Evolutionary conservation across 345 rosid genomes (phyloP).

Genomic region (Brassica rapa): DNA sequence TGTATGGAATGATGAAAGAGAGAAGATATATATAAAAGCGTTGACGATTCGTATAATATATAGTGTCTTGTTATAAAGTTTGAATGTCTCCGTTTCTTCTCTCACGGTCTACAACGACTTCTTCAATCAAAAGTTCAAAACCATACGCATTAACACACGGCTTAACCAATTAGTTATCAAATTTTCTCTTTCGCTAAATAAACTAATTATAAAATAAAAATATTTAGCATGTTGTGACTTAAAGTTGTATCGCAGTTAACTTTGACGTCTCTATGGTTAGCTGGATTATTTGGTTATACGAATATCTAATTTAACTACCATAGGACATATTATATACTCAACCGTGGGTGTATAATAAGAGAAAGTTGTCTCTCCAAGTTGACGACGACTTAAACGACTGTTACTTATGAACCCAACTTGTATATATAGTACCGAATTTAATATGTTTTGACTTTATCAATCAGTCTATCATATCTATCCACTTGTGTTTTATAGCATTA

Average conservation of each 20-base stretch:
- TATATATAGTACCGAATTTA: not conserved
- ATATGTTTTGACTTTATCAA: slow-evolving; percentile 25
- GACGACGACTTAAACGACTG: slow-evolving; percentile 30
- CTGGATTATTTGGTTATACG: slow-evolving; percentile 10
- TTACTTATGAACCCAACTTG: slow-evolving; percentile 13
- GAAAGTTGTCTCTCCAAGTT: slow-evolving; percentile 13
- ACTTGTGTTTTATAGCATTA: not conserved
- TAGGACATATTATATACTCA: not conserved
- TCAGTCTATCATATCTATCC: not conserved
- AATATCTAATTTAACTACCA: slow-evolving; percentile 18
- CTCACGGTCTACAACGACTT: slow-evolving; percentile 21
- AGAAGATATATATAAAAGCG: slow-evolving; percentile 8
- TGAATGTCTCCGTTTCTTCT: slow-evolving; percentile 32
- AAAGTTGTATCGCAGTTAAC: too few relatives aligned
- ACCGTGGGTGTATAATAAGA: slow-evolving; percentile 2
- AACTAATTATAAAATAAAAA: too few relatives aligned
- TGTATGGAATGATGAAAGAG: not conserved
- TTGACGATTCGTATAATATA: not conserved
- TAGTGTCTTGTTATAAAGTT: slow-evolving; percentile 18
- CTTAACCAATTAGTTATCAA: not conserved
- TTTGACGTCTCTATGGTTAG: slow-evolving; percentile 12
- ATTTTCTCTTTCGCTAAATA: too few relatives aligned
- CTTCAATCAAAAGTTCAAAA: slow-evolving; percentile 4
- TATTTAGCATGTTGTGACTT: too few relatives aligned
- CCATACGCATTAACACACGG: slow-evolving; percentile 13